A percentile compares a stretch with the other conserved stretches of the same genome.
phyloP scores from a whole-genome alignment of 2,329 filamentous ascomycete species.

The Penicillium sp. region DNA sequence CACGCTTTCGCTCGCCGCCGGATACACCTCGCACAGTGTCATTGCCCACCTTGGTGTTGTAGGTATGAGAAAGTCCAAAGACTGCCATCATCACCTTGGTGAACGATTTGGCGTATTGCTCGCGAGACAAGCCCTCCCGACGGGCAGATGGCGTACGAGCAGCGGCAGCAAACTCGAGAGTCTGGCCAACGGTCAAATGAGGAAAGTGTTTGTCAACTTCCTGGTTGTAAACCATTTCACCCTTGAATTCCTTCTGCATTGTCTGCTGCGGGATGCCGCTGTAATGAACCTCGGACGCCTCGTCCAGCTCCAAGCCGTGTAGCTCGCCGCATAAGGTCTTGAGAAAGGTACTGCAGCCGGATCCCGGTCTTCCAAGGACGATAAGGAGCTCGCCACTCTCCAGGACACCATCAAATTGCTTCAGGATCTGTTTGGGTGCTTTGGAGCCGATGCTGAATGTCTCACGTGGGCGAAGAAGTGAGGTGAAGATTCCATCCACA shows the following conservation, averaged over 20 bases:
- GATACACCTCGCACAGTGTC: slow-evolving; percentile 62
- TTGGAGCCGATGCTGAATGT: slow-evolving; percentile 48
- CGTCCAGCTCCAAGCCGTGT: slow-evolving; percentile 71
- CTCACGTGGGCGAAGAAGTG: slow-evolving; percentile 35
- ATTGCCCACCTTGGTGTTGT: slow-evolving; percentile 48
- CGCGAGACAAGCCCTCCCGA: slow-evolving; percentile 30
- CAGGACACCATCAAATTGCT: slow-evolving; percentile 61
- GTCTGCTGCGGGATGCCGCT: slow-evolving; percentile 54
- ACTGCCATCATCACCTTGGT: slow-evolving; percentile 47
- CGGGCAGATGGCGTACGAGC: slow-evolving; percentile 51
- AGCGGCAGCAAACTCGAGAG: slow-evolving; percentile 71
- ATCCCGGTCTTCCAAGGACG: slow-evolving; percentile 50
- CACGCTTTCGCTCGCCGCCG: slow-evolving; percentile 61
- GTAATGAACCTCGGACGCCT: slow-evolving; percentile 74
- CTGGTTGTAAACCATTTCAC: slow-evolving; percentile 40
- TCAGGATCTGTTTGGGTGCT: slow-evolving; percentile 56
- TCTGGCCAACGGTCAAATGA: slow-evolving; percentile 68
- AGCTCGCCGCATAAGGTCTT: slow-evolving; percentile 82
- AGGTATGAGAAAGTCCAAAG: slow-evolving; percentile 49
- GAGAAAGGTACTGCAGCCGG: slow-evolving; percentile 72
- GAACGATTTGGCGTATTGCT: slow-evolving; percentile 43
- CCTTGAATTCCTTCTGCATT: slow-evolving; percentile 40
- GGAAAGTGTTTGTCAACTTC: slow-evolving; percentile 71
- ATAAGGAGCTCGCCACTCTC: slow-evolving; percentile 54
- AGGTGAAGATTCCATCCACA: slow-evolving; percentile 20